Base-by-base conservation (phyloP, 2,329 filamentous ascomycete genomes). In the Colletotrichum truncatum region DNA sequence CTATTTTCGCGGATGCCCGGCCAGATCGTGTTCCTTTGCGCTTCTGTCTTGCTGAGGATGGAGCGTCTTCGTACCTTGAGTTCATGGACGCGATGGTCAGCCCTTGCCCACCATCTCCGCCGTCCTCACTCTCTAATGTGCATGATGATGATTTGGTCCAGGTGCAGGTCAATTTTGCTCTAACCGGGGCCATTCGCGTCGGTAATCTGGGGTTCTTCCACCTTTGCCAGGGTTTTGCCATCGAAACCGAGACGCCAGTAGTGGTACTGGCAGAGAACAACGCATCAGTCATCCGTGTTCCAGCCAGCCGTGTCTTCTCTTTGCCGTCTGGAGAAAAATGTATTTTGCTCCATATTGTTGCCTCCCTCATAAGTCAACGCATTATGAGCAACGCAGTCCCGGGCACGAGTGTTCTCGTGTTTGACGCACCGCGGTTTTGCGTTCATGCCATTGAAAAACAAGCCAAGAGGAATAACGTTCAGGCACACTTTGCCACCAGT, bases 211-310 rank as follows among this genome's bases (percentile, higher is more conserved):
- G 58, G 9, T 56, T 32, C 14, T 34, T 36, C 28, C 7, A 62
- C 6, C 30, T 62, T 4, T 18, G 41, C 5, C 49, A 62, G 41
- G 58, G 58, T 9, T 21, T 30, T 4, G 5, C 21, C 3, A 12
- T 23, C 14, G 41, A 23, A n/a, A 56, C 58, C 9, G 8, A 32
- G 5, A 56, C 23, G 8, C 12, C 39, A 2, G 58, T 26, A 6
- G 18, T 56, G 12, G 51, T 38, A 8, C 30, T 62, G 23, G 41
- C 58, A n/a, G 30, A 46, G n/a, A 41, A 10, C 23, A 62, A 62
- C 41, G 30, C 58, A 9, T 62, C 58, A 6, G n/a, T 56, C 12
- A 32, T 49, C 39, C 11, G 23, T 38, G 6, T 56, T 18, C 51
- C 23, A 16, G 4, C 2, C 5, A 25, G 4, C 16, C 48, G 26